Conservation (phyloP, 1,284 basidiomycete species). For the Ganoderma sinense region DNA sequence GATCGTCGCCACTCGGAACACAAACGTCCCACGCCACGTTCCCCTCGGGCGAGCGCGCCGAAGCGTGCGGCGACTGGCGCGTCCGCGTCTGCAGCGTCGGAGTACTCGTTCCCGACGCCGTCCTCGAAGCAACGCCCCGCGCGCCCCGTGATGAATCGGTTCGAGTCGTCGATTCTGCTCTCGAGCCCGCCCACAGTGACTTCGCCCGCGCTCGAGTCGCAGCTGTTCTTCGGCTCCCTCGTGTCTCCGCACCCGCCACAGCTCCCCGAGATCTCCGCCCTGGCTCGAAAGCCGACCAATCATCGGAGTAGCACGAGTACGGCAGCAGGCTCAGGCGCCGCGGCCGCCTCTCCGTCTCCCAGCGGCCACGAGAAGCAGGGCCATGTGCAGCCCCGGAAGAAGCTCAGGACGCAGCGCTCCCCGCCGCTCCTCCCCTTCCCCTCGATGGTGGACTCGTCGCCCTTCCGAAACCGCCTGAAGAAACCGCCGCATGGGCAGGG, state of each 20-base stretch:
- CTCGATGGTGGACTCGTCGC: slow-evolving; percentile 28
- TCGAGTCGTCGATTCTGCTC: slow-evolving; percentile 40
- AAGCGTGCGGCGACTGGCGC: slow-evolving; percentile 6
- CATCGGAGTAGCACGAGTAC: background rate
- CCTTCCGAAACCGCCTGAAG: slow-evolving; percentile 34
- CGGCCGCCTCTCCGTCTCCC: background rate
- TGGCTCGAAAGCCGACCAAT: background rate
- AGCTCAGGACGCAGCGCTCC: slow-evolving; percentile 32
- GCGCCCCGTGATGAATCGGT: slow-evolving; percentile 18
- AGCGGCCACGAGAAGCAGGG: background rate
- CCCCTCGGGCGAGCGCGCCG: background rate
- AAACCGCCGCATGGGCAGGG: slow-evolving; percentile 27
- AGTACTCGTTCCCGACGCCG: background rate
- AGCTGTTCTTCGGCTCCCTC: slow-evolving; percentile 41
- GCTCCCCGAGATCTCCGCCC: slow-evolving; percentile 2
- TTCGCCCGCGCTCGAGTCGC: slow-evolving; percentile 44
- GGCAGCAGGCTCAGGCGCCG: background rate
- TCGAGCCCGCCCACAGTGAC: slow-evolving; percentile 42
- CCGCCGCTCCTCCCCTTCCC: slow-evolving; percentile 39
- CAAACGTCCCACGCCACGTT: background rate
- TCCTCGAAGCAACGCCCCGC: background rate
- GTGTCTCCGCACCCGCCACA: background rate
- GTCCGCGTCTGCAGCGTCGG: background rate
- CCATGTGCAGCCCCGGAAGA: slow-evolving; percentile 23
- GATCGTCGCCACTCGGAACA: slow-evolving; percentile 31